Evolutionary conservation across 2,329 filamentous ascomycete genomes (phyloP), one percentile per base, ranked within the genome.

Genomic region (Ophiocordyceps camponoti-rufipedis): DNA sequence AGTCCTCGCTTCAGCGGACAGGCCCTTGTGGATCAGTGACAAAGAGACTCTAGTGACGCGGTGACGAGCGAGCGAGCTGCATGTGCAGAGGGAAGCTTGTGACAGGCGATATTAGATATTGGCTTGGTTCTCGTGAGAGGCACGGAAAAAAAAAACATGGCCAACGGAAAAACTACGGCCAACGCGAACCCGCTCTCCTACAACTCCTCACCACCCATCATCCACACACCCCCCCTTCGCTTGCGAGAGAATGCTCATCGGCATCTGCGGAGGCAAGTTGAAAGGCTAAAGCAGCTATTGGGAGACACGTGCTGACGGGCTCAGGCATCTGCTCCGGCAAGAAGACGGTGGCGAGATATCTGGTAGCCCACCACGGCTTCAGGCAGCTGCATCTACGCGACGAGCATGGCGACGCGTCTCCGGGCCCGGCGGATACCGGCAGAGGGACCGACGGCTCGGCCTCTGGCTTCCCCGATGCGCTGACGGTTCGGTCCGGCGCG

Each of bases 281-380:
- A 9, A 16, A 42, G 43, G 42, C 12, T 12, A 19, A 4, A 29
- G 32, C 5, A 38, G 35, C 14, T 14, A 14, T 9, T 16, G 35
- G 16, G 9, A 16, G n/a, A 38, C 14, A 38, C 14, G 16, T 16
- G 14, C 7, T 16, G n/a, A 38, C 14, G 16, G 5, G 9, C 5
- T 16, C 56, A 91, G 88, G 85, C 56, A 89, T 95, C 55, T 96
- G 88, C 67, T 80, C 89, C 43, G 91, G 91, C 56, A 96, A 95
- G 67, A 80, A 79, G 58, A 85, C 86, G 10, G 85, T 96, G 51
- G 87, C 87, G 47, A 76, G 85, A 46, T 95, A 94, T 60, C 75
- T 98, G 9, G 76, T 88, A 51, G 75, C 87, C 51, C 76, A 88
- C 51, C 83, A 95, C 62, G 78, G 76, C 49, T 98, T 96, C 64